These are phyloP conservation scores for Gardenia jasminoides DNA, from an alignment of 257 asterid genomes.

Conservation along the genomic window DNA sequence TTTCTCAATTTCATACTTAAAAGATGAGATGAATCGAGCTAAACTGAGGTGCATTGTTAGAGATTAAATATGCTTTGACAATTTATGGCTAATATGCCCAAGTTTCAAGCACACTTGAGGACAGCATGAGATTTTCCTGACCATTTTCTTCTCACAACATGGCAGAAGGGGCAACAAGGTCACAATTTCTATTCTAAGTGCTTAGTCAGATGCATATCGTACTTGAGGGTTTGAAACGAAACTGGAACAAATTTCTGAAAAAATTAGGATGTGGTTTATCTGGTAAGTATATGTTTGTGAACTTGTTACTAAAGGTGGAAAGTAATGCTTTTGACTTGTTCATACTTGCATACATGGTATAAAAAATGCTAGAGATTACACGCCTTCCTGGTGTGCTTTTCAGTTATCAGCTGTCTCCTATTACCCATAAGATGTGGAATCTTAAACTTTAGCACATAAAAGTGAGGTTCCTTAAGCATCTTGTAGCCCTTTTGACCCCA, in stretches of 20 bases:
- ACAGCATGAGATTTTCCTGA: background rate
- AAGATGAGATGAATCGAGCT: background rate
- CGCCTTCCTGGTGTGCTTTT: too few species aligned
- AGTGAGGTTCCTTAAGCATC: background rate
- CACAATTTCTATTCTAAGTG: too few species aligned
- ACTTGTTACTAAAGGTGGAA: background rate
- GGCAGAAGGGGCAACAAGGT: background rate
- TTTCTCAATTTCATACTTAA: too few species aligned
- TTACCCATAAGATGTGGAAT: background rate
- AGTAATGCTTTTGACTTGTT: background rate
- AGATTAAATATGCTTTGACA: background rate
- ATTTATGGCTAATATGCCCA: background rate
- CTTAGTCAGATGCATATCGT: too few species aligned
- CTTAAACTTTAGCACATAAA: background rate
- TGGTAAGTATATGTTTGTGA: background rate
- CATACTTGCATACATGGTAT: background rate
- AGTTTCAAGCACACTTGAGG: background rate
- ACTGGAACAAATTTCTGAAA: background rate
- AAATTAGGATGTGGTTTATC: background rate
- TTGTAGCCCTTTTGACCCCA: background rate
- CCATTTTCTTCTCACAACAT: background rate
- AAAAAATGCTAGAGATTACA: background rate
- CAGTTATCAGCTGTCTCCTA: background rate
- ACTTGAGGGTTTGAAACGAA: background rate
- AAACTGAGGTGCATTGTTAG: background rate